A percentile compares a stretch with the other conserved stretches of the same genome.
These are phyloP conservation scores for Eucalyptus paniculata DNA, from an alignment of 345 rosid species.

Conservation along the genomic window DNA sequence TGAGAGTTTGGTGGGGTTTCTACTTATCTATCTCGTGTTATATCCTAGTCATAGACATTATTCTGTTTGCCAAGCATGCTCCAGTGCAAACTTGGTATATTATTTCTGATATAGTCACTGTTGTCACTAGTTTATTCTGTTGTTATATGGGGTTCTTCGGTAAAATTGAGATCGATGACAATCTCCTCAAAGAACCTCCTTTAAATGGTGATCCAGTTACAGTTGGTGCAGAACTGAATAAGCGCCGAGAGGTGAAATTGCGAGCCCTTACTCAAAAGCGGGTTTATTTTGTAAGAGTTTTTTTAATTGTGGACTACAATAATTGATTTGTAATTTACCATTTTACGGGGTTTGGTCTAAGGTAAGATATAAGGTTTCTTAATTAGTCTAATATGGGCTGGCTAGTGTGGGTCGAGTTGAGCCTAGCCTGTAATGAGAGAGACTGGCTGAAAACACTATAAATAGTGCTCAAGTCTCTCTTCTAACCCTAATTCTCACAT, in stretches of 20 bases:
- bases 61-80: background rate
- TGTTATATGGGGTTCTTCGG: constrained; percentile 31
- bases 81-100: background rate
- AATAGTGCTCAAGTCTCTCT: too few relatives aligned
- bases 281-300: too few relatives aligned
- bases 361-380: too few relatives aligned
- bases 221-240: background rate
- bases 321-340: too few relatives aligned
- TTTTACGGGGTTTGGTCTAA: too few relatives aligned
- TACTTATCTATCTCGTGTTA: constrained; percentile 28
- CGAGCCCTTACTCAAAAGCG: constrained; percentile 3
- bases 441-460: too few relatives aligned
- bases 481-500: too few relatives aligned
- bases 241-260: constrained; percentile 1
- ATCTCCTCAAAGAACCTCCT: constrained; percentile 16
- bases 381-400: too few relatives aligned
- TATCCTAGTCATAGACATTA: constrained; percentile 15
- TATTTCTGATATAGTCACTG: background rate
- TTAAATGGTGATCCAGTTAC: background rate
- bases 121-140: constrained; percentile 20
- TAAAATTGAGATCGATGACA: constrained; percentile 7
- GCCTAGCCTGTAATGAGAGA: too few relatives aligned
- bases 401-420: too few relatives aligned
- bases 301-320: too few relatives aligned
- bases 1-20: constrained; percentile 48